A percentile compares a stretch with the other conserved stretches of the same genome.
Evolutionary conservation across 106 monocot genomes (phyloP).

Genomic region (Cymbidium sinense): DNA sequence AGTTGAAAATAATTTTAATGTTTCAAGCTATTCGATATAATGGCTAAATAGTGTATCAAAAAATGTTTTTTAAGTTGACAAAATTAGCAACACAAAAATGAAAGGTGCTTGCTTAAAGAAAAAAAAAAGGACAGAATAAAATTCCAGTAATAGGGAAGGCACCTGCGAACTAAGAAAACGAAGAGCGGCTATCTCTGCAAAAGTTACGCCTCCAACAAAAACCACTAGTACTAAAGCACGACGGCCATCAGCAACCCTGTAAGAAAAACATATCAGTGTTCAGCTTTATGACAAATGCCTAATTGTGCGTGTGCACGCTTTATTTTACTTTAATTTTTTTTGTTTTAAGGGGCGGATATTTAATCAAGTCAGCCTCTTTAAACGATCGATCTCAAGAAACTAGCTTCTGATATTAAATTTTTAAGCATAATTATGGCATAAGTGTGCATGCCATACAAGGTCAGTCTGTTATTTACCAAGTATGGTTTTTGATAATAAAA

Average conservation of each 20-base stretch:
- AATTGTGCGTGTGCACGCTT: too few species aligned
- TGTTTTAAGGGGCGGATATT: background rate
- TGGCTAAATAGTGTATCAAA: background rate
- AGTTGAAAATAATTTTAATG: too few species aligned
- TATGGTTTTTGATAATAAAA: too few species aligned
- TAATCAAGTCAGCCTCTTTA: background rate
- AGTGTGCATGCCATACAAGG: too few species aligned
- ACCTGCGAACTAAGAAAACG: conserved; percentile 97
- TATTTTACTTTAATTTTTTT: background rate
- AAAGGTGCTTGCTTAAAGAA: background rate
- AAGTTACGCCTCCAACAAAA: conserved; percentile 93
- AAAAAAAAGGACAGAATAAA: background rate
- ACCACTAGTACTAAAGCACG: conserved; percentile 77
- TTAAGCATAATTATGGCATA: too few species aligned
- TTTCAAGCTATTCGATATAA: background rate
- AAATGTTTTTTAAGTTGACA: background rate
- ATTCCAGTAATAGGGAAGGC: background rate
- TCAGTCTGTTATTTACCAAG: too few species aligned
- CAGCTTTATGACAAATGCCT: background rate
- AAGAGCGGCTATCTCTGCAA: conserved; percentile 90
- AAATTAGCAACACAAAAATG: background rate
- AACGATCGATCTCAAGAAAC: too few species aligned
- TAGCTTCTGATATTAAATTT: too few species aligned
- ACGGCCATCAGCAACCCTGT: conserved; percentile 69
- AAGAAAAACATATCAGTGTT: conserved; percentile 1